Evolutionary conservation across 768 basidiomycete genomes (phyloP).

Genomic region (Tubosaeta sp.): DNA sequence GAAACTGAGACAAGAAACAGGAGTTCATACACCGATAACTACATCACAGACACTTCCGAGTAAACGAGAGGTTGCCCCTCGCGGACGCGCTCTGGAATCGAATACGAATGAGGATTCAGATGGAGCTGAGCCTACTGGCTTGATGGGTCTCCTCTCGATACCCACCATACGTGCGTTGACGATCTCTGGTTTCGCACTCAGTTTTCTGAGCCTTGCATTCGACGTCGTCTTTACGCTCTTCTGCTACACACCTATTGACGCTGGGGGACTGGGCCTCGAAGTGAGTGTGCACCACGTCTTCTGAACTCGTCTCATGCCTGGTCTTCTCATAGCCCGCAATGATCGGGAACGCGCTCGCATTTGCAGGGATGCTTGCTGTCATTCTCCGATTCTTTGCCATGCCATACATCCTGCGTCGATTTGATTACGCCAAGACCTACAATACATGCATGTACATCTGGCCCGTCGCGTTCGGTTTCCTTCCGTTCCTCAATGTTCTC

Average conservation of each 20-base stretch:
- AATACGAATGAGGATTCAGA: not conserved
- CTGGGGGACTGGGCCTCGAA: conserved; percentile 54
- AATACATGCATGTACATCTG: conserved; percentile 48
- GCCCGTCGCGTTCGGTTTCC: conserved; percentile 45
- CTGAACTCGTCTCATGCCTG: not conserved
- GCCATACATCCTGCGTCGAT: conserved; percentile 48
- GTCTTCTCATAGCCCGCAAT: conserved; percentile 38
- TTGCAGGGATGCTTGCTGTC: conserved; percentile 45
- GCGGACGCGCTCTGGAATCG: not conserved
- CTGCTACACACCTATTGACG: conserved; percentile 52
- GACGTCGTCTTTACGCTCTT: conserved; percentile 65
- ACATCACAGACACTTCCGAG: conserved; percentile 13
- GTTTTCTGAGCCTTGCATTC: conserved; percentile 52
- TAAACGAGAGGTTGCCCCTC: conserved; percentile 1
- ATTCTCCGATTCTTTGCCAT: conserved; percentile 48
- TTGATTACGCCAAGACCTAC: conserved; percentile 47
- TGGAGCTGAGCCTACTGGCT: conserved; percentile 17
- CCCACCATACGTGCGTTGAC: conserved; percentile 51
- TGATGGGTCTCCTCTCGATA: conserved; percentile 39
- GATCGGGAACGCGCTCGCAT: conserved; percentile 55
- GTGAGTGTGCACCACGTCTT: conserved; percentile 31
- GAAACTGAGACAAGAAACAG: no score
- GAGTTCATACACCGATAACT: not conserved
- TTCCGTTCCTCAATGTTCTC: conserved; percentile 50
- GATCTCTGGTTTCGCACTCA: conserved; percentile 46